Conservation (phyloP, 306 rosid genomes). For the Citrullus amarus region DNA sequence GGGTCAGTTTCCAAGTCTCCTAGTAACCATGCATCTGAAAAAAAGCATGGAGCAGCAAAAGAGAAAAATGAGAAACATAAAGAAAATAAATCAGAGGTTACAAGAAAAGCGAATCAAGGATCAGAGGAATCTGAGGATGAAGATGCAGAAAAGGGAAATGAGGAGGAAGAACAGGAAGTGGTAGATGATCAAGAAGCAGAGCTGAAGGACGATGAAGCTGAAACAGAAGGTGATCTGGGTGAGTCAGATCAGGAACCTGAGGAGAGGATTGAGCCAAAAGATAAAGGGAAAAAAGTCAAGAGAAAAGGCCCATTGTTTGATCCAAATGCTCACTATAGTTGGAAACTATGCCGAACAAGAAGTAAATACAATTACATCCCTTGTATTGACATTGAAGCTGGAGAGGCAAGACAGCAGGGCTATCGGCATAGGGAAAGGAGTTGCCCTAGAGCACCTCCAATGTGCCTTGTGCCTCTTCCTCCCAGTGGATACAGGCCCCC, state of each 20-base stretch:
- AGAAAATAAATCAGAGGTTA: constrained; percentile 20
- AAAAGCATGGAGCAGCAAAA: constrained; percentile 18
- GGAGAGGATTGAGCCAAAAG: constrained; percentile 29
- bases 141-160: constrained; percentile 24
- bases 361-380: constrained; percentile 95
- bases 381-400: constrained; percentile 64
- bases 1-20: constrained; percentile 23
- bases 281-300: constrained; percentile 24
- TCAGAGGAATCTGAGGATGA: constrained; percentile 20
- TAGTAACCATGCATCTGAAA: constrained; percentile 24
- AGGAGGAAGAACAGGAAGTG: constrained; percentile 35
- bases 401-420: constrained; percentile 44
- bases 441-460: constrained; percentile 52
- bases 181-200: constrained; percentile 33
- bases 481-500: constrained; percentile 46
- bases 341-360: constrained; percentile 67
- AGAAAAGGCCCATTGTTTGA: constrained; percentile 75
- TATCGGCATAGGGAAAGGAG: constrained; percentile 90
- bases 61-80: constrained; percentile 26
- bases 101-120: constrained; percentile 13
- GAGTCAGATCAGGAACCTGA: constrained; percentile 49
- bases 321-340: constrained; percentile 51
- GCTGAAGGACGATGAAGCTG: constrained; percentile 25
- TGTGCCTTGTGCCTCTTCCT: constrained; percentile 88
- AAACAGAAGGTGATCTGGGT: constrained; percentile 21